Percentiles rank a stretch among this genome's conserved stretches.
Conservation (phyloP, 257 asterid species). For the Leonotis leonurus region DNA sequence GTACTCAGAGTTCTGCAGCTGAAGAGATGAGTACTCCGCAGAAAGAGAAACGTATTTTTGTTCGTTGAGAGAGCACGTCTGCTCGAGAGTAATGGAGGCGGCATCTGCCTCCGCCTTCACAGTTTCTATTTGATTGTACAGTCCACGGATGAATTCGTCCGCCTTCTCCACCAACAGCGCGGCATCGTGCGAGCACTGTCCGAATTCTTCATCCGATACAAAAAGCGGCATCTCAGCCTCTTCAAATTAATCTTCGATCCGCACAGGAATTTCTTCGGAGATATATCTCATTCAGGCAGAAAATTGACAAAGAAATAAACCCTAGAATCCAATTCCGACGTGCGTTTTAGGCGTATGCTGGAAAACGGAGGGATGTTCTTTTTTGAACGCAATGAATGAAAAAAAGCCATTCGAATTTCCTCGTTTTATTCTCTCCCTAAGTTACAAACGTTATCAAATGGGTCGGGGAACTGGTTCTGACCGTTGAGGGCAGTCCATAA, state of each 20-base stretch:
- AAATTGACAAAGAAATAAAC: background rate
- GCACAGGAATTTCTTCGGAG: background rate
- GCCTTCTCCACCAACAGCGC: constrained; percentile 71
- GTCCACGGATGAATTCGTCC: constrained; percentile 58
- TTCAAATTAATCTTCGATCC: background rate
- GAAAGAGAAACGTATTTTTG: constrained; percentile 75
- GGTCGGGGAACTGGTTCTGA: no score
- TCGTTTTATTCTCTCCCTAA: background rate
- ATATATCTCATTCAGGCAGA: background rate
- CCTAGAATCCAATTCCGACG: background rate
- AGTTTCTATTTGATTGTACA: constrained; percentile 60
- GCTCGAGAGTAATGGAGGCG: constrained; percentile 81
- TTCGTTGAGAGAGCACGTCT: constrained; percentile 69
- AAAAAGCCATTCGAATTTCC: background rate
- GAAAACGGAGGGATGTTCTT: constrained; percentile 10
- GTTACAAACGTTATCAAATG: no score
- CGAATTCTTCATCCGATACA: constrained; percentile 71
- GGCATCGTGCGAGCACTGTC: constrained; percentile 47
- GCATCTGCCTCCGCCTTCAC: constrained; percentile 87
- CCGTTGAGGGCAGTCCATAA: no score
- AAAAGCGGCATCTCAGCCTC: constrained; percentile 63
- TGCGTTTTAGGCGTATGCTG: background rate
- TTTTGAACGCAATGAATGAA: background rate
- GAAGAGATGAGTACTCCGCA: constrained; percentile 47
- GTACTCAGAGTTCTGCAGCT: constrained; percentile 42